Evolutionary conservation across 257 asterid genomes (phyloP).

Genomic region (Petunia axillaris): DNA sequence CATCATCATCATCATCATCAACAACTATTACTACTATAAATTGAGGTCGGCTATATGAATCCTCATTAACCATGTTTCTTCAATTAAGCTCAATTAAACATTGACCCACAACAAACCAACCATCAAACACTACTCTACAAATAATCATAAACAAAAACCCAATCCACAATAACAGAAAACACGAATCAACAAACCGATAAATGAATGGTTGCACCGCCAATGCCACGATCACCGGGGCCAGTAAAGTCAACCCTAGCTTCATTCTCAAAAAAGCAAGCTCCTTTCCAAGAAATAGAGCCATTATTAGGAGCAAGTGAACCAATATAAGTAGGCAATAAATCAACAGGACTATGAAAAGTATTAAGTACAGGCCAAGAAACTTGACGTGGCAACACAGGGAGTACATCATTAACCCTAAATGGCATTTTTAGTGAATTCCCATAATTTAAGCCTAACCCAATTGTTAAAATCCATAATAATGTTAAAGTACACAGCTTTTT

Average conservation of each 20-base stretch:
- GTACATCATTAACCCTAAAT: slow-evolving; percentile 74
- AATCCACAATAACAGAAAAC: background rate
- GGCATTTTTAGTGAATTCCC: slow-evolving; percentile 79
- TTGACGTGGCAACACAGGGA: slow-evolving; percentile 82
- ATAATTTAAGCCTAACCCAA: slow-evolving; percentile 45
- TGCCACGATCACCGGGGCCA: slow-evolving; percentile 71
- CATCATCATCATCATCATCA: too few relatives aligned
- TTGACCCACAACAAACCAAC: background rate
- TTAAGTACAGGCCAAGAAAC: slow-evolving; percentile 93
- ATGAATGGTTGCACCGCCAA: slow-evolving; percentile 80
- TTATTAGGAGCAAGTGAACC: slow-evolving; percentile 91
- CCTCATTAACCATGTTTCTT: too few relatives aligned
- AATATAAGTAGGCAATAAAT: slow-evolving; percentile 81
- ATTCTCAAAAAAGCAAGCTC: slow-evolving; percentile 81
- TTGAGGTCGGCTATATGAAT: too few relatives aligned
- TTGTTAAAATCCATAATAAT: too few relatives aligned
- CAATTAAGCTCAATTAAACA: background rate
- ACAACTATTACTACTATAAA: too few relatives aligned
- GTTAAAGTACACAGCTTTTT: too few relatives aligned
- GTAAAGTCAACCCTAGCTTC: slow-evolving; percentile 73
- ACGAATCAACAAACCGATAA: slow-evolving; percentile 61
- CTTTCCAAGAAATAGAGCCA: slow-evolving; percentile 87
- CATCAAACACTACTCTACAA: background rate
- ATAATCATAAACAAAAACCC: background rate
- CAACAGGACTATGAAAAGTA: slow-evolving; percentile 81